Evolutionary conservation across 2,329 filamentous ascomycete genomes (phyloP).

Genomic region (Aurifilum marmelostoma): DNA sequence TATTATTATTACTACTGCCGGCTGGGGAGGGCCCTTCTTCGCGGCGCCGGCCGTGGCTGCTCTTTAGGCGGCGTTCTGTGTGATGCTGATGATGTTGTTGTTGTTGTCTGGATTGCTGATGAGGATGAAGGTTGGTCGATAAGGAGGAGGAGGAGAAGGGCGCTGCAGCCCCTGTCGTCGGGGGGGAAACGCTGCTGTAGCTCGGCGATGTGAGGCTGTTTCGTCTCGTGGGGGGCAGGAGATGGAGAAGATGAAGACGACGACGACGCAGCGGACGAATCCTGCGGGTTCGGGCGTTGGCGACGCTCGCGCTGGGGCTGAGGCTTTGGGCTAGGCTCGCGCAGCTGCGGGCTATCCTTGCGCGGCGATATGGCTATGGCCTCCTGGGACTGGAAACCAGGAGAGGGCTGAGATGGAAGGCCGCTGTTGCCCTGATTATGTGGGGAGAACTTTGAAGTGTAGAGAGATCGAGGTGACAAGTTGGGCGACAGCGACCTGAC

Average conservation of each 20-base stretch:
- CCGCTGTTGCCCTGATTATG: conserved; percentile 34
- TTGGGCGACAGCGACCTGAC: conserved; percentile 48
- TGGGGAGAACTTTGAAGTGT: conserved; percentile 50
- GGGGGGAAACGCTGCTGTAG: conserved; percentile 38
- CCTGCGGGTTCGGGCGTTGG: conserved; percentile 15
- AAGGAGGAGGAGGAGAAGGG: conserved; percentile 7
- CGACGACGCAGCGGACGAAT: conserved; percentile 1
- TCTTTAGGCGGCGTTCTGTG: conserved; percentile 31
- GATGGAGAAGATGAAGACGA: background rate
- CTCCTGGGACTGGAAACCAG: conserved; percentile 17
- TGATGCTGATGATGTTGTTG: conserved; percentile 35
- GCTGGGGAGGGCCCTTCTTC: conserved; percentile 48
- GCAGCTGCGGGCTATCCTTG: conserved; percentile 30
- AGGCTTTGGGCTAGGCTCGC: conserved; percentile 22
- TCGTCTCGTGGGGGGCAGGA: conserved; percentile 14
- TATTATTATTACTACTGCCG: conserved; percentile 47
- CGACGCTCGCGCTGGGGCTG: conserved; percentile 10
- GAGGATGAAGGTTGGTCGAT: conserved; percentile 12
- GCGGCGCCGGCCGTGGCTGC: conserved; percentile 38
- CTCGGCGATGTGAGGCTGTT: conserved; percentile 39
- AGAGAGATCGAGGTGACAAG: conserved; percentile 47
- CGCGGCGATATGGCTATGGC: background rate
- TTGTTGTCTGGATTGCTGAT: conserved; percentile 30
- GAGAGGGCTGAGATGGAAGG: conserved; percentile 1
- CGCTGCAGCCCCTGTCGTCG: conserved; percentile 36